These are phyloP conservation scores for Phytophthora pluvialis DNA, from an alignment of 352 stramenopile species.

Conservation along the genomic window DNA sequence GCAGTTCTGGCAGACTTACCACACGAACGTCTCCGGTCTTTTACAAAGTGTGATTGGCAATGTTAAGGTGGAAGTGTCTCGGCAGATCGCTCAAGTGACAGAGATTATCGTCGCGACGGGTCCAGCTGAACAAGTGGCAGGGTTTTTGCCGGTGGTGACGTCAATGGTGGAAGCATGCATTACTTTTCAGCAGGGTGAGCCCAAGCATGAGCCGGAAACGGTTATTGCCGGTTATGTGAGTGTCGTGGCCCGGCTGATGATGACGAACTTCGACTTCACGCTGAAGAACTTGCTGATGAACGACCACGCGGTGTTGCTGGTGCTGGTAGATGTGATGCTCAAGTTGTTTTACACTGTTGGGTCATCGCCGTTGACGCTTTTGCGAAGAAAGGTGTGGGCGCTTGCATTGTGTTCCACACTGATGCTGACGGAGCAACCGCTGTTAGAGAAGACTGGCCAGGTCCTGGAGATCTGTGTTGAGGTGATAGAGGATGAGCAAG, in stretches of 20 bases:
- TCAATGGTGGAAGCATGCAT: conserved; percentile 57
- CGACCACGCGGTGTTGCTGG: conserved; percentile 43
- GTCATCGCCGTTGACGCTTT: conserved; percentile 60
- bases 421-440: conserved; percentile 39
- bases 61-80: conserved; percentile 72
- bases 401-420: conserved; percentile 58
- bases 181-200: conserved; percentile 45
- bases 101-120: conserved; percentile 51
- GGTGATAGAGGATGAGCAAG: conserved; percentile 74
- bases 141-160: conserved; percentile 42
- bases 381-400: conserved; percentile 73
- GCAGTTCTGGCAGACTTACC: conserved; percentile 79
- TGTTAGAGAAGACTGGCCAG: conserved; percentile 68
- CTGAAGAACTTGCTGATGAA: conserved; percentile 51
- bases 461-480: conserved; percentile 71
- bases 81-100: conserved; percentile 56
- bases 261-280: conserved; percentile 54
- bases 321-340: conserved; percentile 68
- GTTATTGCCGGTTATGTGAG: conserved; percentile 71
- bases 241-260: conserved; percentile 58
- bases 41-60: conserved; percentile 62
- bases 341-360: conserved; percentile 76
- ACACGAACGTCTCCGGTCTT: conserved; percentile 44
- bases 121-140: conserved; percentile 48
- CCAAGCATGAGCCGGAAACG: conserved; percentile 55